A percentile compares a stretch with the other conserved stretches of the same genome.
These are phyloP conservation scores for Brachypodium distachyon DNA, from an alignment of 202 grass and related monocot genomes.

Conservation along the genomic window DNA sequence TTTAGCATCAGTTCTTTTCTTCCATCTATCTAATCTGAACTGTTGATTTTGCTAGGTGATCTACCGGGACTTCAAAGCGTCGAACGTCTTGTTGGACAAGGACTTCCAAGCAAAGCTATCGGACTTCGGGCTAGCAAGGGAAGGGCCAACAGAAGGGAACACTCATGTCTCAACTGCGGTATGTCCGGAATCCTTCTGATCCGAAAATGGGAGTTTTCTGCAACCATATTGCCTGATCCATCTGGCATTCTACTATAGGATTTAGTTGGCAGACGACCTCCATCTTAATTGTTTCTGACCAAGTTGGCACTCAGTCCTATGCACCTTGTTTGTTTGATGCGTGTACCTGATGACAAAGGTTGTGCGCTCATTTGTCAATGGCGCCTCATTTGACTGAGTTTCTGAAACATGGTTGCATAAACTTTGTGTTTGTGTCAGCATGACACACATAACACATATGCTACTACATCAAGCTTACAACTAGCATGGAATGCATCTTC, in stretches of 20 bases:
- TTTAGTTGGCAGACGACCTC: neutral
- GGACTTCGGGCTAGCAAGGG: slow-evolving; percentile 83
- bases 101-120: slow-evolving; percentile 79
- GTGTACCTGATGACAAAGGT: neutral
- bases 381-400: neutral
- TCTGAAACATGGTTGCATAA: neutral
- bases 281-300: neutral
- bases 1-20: neutral
- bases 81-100: slow-evolving; percentile 81
- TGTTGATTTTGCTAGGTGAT: slow-evolving; percentile 55
- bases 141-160: slow-evolving; percentile 65
- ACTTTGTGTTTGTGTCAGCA: slow-evolving; percentile 11
- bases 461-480: neutral
- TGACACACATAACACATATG: neutral
- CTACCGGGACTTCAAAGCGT: slow-evolving; percentile 94
- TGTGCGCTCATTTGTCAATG: neutral
- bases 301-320: neutral
- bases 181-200: slow-evolving; percentile 4
- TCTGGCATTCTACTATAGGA: neutral
- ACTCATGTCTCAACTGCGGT: slow-evolving; percentile 92
- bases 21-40: neutral
- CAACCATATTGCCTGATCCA: neutral
- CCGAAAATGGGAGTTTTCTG: neutral
- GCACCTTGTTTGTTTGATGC: neutral
- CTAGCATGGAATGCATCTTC: neutral